Conservation (phyloP, 2,329 filamentous ascomycete species). For the Juglanconis oblonga region DNA sequence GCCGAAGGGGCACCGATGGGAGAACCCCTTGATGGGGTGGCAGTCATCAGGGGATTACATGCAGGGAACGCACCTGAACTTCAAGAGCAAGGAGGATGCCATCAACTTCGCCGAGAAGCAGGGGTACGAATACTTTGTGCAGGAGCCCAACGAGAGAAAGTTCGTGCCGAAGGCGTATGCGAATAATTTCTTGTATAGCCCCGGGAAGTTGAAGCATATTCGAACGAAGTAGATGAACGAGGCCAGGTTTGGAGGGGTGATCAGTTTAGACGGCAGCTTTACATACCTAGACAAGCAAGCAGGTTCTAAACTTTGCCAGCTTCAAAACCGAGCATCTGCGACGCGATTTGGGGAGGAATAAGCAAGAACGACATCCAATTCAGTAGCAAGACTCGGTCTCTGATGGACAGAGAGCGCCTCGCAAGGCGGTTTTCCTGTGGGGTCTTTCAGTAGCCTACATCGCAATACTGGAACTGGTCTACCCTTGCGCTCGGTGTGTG, state of each 20-base stretch:
- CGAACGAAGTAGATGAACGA: slow-evolving; percentile 64
- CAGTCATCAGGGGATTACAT: slow-evolving; percentile 92
- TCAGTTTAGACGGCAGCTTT: slow-evolving; percentile 3
- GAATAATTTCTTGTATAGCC: slow-evolving; percentile 87
- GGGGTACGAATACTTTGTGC: slow-evolving; percentile 98
- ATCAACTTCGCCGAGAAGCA: slow-evolving; percentile 97
- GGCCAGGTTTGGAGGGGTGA: not conserved
- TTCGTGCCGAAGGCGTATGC: slow-evolving; percentile 92
- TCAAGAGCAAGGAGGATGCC: slow-evolving; percentile 91
- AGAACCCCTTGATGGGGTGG: slow-evolving; percentile 98
- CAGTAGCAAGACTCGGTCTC: not conserved
- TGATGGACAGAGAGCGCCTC: not conserved
- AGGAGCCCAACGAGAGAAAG: slow-evolving; percentile 88
- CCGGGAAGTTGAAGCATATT: slow-evolving; percentile 84
- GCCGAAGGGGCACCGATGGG: slow-evolving; percentile 91
- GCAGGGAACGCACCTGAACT: slow-evolving; percentile 89
- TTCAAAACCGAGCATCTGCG: not conserved
- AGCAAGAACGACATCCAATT: not conserved
- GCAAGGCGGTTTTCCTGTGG: no score
- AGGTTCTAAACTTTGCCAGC: not conserved
- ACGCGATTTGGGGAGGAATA: not conserved
- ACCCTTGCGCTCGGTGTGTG: no score
- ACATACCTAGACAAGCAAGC: slow-evolving; percentile 12
- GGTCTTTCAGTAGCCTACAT: no score
- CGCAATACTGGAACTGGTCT: no score